Evolutionary conservation across 164 flowering plant species (phyloP).

Genomic region (Chloranthus sessilifolius): DNA sequence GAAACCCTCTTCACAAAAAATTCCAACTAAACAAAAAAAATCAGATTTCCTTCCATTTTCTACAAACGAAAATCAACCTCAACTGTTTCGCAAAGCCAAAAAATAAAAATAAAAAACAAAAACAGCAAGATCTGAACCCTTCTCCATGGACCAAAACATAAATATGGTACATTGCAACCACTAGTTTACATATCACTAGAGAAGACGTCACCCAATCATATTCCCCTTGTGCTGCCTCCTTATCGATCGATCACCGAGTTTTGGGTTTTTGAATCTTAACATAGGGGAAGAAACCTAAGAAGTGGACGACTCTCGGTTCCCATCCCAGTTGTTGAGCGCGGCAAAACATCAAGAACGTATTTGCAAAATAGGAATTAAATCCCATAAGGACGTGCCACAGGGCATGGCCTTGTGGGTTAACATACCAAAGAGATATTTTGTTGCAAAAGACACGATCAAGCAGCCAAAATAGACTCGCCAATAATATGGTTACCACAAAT

Average conservation of each 20-base stretch:
- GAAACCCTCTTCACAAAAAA: too few relatives aligned
- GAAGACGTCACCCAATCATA: not conserved
- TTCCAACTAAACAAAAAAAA: not conserved
- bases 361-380: constrained; percentile 69
- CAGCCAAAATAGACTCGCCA: constrained; percentile 58
- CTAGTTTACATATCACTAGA: constrained; percentile 1
- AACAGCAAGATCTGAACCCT: not conserved
- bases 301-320: constrained; percentile 45
- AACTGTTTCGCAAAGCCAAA: not conserved
- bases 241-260: constrained; percentile 28
- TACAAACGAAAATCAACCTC: not conserved
- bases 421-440: constrained; percentile 35
- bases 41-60: constrained; percentile 1
- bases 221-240: not conserved
- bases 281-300: constrained; percentile 59
- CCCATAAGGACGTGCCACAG: constrained; percentile 81
- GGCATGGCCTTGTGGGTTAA: constrained; percentile 83
- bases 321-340: constrained; percentile 77
- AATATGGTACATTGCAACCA: constrained; percentile 4
- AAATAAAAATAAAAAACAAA: not conserved
- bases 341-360: constrained; percentile 80
- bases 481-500: constrained; percentile 38
- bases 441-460: constrained; percentile 50
- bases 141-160: too few relatives aligned
- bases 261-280: constrained; percentile 72